A percentile compares a stretch with the other conserved stretches of the same genome.
These are phyloP conservation scores for Farysia itapuensis DNA, from an alignment of 1,284 basidiomycete species.

Conservation along the genomic window DNA sequence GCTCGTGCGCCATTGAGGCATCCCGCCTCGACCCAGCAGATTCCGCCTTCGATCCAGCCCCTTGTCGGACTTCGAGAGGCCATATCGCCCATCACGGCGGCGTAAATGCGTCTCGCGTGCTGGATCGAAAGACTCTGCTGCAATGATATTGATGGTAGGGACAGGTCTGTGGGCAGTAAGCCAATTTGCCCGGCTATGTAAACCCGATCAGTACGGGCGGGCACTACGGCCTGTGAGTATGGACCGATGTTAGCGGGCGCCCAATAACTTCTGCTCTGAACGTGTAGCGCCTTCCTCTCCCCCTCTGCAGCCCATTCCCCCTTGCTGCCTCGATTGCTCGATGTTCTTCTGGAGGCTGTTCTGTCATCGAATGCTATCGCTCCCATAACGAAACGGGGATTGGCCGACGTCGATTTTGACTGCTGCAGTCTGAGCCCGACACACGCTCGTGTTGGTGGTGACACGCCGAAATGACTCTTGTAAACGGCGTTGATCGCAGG, in stretches of 20 bases:
- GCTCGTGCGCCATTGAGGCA: slow-evolving; percentile 4
- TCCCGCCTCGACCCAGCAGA: slow-evolving; percentile 53
- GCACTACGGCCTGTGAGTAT: slow-evolving; percentile 87
- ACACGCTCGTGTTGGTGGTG: slow-evolving; percentile 89
- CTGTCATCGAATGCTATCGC: slow-evolving; percentile 5
- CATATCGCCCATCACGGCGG: slow-evolving; percentile 38
- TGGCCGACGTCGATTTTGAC: background rate
- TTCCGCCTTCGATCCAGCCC: slow-evolving; percentile 52
- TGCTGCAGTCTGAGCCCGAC: slow-evolving; percentile 67
- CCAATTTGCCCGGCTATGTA: slow-evolving; percentile 96
- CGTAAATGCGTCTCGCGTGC: slow-evolving; percentile 74
- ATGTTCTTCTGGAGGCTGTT: slow-evolving; percentile 1
- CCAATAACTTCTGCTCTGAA: slow-evolving; percentile 95
- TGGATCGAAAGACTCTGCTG: too few species aligned
- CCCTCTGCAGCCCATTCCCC: background rate
- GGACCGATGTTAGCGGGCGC: slow-evolving; percentile 98
- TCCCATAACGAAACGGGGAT: slow-evolving; percentile 1
- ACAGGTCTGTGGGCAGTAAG: slow-evolving; percentile 74
- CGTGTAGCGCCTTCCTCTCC: slow-evolving; percentile 72
- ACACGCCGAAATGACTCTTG: slow-evolving; percentile 77
- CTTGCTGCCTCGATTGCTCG: background rate
- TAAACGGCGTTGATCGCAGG: slow-evolving; percentile 66
- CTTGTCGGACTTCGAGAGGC: slow-evolving; percentile 15
- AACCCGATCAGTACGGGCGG: slow-evolving; percentile 72
- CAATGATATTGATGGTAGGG: slow-evolving; percentile 69